Base-by-base conservation (phyloP, 768 basidiomycete species). In the Amylocystis lapponica region DNA sequence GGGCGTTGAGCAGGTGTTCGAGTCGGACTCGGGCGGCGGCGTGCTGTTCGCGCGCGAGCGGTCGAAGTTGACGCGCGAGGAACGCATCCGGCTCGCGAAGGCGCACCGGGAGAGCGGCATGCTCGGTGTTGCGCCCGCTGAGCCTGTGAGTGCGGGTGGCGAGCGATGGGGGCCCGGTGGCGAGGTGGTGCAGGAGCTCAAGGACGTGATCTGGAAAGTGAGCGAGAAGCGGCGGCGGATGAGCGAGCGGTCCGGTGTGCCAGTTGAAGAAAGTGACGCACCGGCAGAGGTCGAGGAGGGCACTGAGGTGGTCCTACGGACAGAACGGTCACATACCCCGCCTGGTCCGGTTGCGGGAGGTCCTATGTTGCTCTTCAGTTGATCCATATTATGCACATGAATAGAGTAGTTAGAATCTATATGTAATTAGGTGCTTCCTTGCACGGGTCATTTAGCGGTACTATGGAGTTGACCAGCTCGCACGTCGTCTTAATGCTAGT, bases 181-280 rank as follows among this genome's bases (percentile, higher is more conserved):
- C 1, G 87, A 89, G 48, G 86, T 90, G 27, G 85, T 90, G 5
- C 79, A 86, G 58, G 87, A 90, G 60, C 66, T 90, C 49, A 86
- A 84, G 60, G 87, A 89, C 52, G 86, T 90, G 10, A 90, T 90
- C 23, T 86, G 83, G 84, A 83, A 87, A 59, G 87, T 90, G 8
- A 76, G 86, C 25, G 83, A 89, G 63, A 70, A 72, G 54, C 68
- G 79, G 58, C 65, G 82, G 47, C 72, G 70, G 60, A 68, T 82
- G 71, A 56, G 52, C 10, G 62, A 66, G 47, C 55, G 45, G 50
- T 17, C 36, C 16, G 43, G n/a, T n/a, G n/a, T n/a, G n/a, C n/a
- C n/a, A n/a, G n/a, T n/a, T n/a, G n/a, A n/a, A n/a, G n/a, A n/a
- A n/a, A n/a, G n/a, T n/a, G n/a, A n/a, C n/a, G n/a, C n/a, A n/a